Evolutionary conservation across 179 eudicot species (phyloP).

Genomic region (Kewa caespitosa): DNA sequence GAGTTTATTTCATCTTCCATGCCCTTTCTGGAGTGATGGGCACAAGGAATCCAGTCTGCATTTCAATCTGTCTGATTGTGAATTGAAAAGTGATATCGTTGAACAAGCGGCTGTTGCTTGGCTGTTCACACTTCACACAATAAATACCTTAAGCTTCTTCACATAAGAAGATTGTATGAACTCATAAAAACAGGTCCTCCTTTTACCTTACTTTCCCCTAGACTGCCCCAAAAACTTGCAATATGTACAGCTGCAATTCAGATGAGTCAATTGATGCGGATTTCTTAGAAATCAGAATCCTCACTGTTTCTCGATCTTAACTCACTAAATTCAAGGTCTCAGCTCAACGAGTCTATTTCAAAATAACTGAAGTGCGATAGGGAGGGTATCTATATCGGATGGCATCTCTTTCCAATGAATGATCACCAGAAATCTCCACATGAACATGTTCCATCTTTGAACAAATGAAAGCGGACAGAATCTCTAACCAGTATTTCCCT

Average conservation of each 20-base stretch:
- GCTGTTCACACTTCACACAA: no score
- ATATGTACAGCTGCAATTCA: not conserved
- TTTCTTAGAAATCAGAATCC: not conserved
- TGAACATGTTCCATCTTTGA: slow-evolving; percentile 90
- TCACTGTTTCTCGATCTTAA: no score
- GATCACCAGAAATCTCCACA: slow-evolving; percentile 97
- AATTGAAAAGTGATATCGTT: no score
- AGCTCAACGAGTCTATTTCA: no score
- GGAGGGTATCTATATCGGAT: not conserved
- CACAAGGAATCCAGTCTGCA: no score
- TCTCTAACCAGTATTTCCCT: slow-evolving; percentile 97
- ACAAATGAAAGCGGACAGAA: slow-evolving; percentile 83
- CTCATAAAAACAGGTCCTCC: not conserved
- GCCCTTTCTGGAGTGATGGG: no score
- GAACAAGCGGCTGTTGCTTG: no score
- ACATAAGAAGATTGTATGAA: not conserved
- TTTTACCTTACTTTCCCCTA: not conserved
- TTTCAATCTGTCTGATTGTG: no score
- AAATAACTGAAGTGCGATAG: no score
- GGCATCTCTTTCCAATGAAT: not conserved
- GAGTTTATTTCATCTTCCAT: no score
- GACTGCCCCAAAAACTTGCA: not conserved
- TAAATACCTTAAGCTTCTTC: not conserved
- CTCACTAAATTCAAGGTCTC: no score
- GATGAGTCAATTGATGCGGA: not conserved